Percentiles rank a stretch among this genome's conserved stretches.
Evolutionary conservation across 1,284 basidiomycete species (phyloP).

Genomic region (Farysia itapuensis): DNA sequence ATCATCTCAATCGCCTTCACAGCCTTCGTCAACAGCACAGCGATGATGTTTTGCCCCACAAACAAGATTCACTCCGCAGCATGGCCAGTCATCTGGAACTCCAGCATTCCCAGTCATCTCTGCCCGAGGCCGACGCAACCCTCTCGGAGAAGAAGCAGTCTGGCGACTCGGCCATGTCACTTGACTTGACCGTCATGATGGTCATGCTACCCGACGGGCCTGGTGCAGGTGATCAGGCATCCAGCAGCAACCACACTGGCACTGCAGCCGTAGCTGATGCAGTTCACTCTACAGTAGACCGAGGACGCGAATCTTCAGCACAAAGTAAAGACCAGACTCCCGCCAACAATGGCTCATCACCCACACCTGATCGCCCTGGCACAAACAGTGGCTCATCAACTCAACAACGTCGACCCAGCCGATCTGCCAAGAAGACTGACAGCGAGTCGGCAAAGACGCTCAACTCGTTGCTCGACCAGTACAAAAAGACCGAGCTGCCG

Average conservation of each 20-base stretch:
- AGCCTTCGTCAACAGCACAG: conserved; percentile 41
- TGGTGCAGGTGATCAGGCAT: conserved; percentile 2
- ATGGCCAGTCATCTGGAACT: conserved; percentile 35
- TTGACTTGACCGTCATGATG: conserved; percentile 50
- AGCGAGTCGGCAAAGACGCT: conserved; percentile 44
- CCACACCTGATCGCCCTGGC: conserved; percentile 11
- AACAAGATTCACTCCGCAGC: conserved; percentile 34
- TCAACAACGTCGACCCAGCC: conserved; percentile 18
- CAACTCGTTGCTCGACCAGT: conserved; percentile 52
- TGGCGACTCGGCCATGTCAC: conserved; percentile 44
- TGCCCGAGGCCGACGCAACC: not conserved
- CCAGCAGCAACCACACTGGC: conserved; percentile 6
- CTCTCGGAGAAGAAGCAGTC: conserved; percentile 3
- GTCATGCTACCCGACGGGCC: conserved; percentile 36
- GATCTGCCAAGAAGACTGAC: conserved; percentile 16
- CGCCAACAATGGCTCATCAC: not conserved
- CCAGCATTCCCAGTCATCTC: conserved; percentile 4
- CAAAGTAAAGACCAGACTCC: not conserved
- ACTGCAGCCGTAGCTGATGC: conserved; percentile 42
- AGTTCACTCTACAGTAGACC: conserved; percentile 28
- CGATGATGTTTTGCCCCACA: conserved; percentile 33
- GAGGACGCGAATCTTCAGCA: conserved; percentile 12
- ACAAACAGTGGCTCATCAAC: conserved; percentile 29
- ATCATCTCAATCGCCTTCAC: conserved; percentile 48
- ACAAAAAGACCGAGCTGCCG: conserved; percentile 44